These are phyloP conservation scores for Rhododendron ferrugineum DNA, from an alignment of 148 eudicot species.

Conservation along the genomic window DNA sequence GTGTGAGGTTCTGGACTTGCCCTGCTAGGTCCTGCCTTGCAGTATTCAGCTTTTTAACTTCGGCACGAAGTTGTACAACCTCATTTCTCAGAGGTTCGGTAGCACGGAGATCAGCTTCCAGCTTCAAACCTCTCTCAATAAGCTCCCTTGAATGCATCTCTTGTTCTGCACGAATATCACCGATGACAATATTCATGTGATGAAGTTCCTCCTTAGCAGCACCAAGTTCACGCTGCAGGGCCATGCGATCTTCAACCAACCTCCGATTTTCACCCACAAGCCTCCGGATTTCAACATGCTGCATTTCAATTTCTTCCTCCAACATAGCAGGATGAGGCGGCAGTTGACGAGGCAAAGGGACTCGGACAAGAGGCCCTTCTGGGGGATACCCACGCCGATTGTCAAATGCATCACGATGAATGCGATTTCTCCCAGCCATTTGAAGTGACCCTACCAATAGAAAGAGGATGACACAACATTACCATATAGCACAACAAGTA, in stretches of 20 bases:
- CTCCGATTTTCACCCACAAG: conserved; percentile 78
- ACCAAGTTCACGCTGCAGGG: conserved; percentile 72
- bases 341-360: conserved; percentile 46
- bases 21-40: conserved; percentile 56
- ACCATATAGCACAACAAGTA: not conserved
- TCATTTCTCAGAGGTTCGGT: conserved; percentile 71
- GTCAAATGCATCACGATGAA: conserved; percentile 63
- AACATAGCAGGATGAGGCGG: conserved; percentile 87
- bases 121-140: conserved; percentile 69
- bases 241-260: conserved; percentile 70
- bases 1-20: conserved; percentile 63
- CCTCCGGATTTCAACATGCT: conserved; percentile 69
- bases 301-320: conserved; percentile 93
- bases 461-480: not conserved
- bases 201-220: conserved; percentile 79
- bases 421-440: conserved; percentile 86
- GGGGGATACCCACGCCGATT: conserved; percentile 66
- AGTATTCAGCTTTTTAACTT: conserved; percentile 64
- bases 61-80: conserved; percentile 54
- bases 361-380: conserved; percentile 46
- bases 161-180: conserved; percentile 74
- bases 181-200: conserved; percentile 54
- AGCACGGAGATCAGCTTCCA: conserved; percentile 86
- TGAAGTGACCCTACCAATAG: conserved; percentile 14
- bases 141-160: conserved; percentile 78